Conservation (phyloP, 805 yeast genomes). For the Candida pseudoglaebosa region DNA sequence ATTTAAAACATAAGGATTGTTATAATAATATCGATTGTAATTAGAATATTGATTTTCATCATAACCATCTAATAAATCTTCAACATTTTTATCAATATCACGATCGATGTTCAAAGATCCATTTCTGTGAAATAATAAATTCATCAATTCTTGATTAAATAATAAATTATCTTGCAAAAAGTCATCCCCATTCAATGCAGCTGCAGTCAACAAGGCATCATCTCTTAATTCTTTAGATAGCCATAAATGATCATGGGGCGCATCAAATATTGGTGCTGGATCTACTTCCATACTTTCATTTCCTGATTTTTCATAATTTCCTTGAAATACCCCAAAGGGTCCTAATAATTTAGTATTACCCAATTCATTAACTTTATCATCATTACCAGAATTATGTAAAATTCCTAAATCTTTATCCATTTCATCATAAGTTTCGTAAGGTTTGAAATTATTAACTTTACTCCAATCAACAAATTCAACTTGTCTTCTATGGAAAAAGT, state of each 20-base stretch:
- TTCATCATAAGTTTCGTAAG: slow-evolving; percentile 72
- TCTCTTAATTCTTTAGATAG: slow-evolving; percentile 65
- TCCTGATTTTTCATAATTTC: slow-evolving; percentile 10
- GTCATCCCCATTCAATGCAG: slow-evolving; percentile 63
- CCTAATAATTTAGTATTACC: slow-evolving; percentile 57
- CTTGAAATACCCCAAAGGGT: slow-evolving; percentile 74
- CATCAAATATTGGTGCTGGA: slow-evolving; percentile 4
- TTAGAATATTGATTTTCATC: slow-evolving; percentile 39
- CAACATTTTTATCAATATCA: slow-evolving; percentile 7
- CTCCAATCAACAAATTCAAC: slow-evolving; percentile 75
- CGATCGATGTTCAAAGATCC: slow-evolving; percentile 7
- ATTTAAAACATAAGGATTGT: slow-evolving; percentile 35
- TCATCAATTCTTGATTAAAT: slow-evolving; percentile 37
- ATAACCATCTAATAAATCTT: slow-evolving; percentile 19
- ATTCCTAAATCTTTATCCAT: slow-evolving; percentile 67
- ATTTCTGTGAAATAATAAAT: slow-evolving; percentile 50
- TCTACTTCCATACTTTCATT: not conserved
- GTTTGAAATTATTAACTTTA: slow-evolving; percentile 38
- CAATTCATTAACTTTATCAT: slow-evolving; percentile 28
- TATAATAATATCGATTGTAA: slow-evolving; percentile 35
- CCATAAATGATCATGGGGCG: slow-evolving; percentile 56
- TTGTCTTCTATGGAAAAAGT: slow-evolving; percentile 63
- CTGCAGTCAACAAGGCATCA: slow-evolving; percentile 70
- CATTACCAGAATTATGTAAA: slow-evolving; percentile 45
- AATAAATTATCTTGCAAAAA: slow-evolving; percentile 31